A percentile compares a stretch with the other conserved stretches of the same genome.
Conservation (phyloP, 2,329 filamentous ascomycete species). For the Diaporthe vexans region DNA sequence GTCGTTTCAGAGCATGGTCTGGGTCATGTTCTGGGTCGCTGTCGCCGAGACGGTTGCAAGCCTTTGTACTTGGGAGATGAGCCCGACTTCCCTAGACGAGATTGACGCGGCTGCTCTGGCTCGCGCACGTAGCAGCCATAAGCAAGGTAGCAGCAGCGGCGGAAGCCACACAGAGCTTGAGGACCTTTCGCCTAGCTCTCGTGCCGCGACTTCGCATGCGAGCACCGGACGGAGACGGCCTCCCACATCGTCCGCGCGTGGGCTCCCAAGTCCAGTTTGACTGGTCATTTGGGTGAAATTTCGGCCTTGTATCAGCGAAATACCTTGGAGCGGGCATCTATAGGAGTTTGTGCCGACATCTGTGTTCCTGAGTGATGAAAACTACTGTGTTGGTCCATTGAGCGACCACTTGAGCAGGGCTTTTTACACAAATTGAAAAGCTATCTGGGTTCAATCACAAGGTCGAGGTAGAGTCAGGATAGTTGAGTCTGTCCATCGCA, state of each 20-base stretch:
- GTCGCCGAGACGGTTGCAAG: slow-evolving; percentile 60
- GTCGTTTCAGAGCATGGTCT: slow-evolving; percentile 62
- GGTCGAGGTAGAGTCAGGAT: not conserved
- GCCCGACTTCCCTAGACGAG: slow-evolving; percentile 49
- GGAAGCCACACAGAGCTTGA: slow-evolving; percentile 50
- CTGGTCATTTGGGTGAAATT: not conserved
- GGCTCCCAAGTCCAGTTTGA: not conserved
- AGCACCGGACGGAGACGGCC: slow-evolving; percentile 1
- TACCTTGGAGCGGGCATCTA: not conserved
- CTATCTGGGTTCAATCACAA: no score
- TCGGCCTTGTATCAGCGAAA: not conserved
- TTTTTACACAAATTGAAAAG: no score
- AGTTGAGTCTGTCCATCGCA: not conserved
- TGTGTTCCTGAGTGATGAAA: not conserved
- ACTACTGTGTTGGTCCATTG: not conserved
- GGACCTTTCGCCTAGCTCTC: slow-evolving; percentile 42
- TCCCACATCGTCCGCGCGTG: slow-evolving; percentile 18
- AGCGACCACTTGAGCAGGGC: not conserved
- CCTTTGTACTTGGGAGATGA: slow-evolving; percentile 59
- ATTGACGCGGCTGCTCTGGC: slow-evolving; percentile 47
- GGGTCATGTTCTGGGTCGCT: slow-evolving; percentile 61
- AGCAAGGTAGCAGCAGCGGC: slow-evolving; percentile 36
- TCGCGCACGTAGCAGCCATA: slow-evolving; percentile 36
- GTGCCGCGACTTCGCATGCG: slow-evolving; percentile 9
- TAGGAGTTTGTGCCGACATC: not conserved